A percentile compares a stretch with the other conserved stretches of the same genome.
phyloP scores from a whole-genome alignment of 1,284 basidiomycete genomes.

The Rugosomyces carneus region DNA sequence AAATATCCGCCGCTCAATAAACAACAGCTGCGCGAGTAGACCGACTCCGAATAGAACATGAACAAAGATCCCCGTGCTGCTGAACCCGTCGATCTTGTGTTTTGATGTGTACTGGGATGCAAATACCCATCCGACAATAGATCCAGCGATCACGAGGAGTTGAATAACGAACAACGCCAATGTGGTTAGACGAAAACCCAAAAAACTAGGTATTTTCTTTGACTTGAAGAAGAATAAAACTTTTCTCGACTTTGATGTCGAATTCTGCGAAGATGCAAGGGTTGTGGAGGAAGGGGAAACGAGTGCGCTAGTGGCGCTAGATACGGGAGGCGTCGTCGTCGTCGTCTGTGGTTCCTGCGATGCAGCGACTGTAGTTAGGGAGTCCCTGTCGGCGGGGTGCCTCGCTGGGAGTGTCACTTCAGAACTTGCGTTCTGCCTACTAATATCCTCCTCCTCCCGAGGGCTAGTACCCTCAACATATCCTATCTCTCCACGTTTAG shows the following conservation, averaged over 20 bases:
- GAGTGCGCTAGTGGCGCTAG: conserved; percentile 15
- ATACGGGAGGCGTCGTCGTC: conserved; percentile 16
- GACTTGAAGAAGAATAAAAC: conserved; percentile 35
- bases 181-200: conserved; percentile 43
- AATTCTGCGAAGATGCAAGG: conserved; percentile 19
- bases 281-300: conserved; percentile 18
- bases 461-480: conserved; percentile 39
- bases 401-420: conserved; percentile 27
- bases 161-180: conserved; percentile 40
- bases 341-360: conserved; percentile 13
- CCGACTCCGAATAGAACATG: conserved; percentile 52
- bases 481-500: conserved; percentile 62
- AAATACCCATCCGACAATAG: conserved; percentile 52
- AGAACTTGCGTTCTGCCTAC: conserved; percentile 10
- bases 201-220: conserved; percentile 32
- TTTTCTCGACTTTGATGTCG: conserved; percentile 26
- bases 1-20: conserved; percentile 59
- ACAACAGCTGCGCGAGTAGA: conserved; percentile 45
- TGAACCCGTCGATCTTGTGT: conserved; percentile 12
- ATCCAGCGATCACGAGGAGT: conserved; percentile 38
- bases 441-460: conserved; percentile 19
- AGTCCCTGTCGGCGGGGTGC: conserved; percentile 55
- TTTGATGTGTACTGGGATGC: conserved; percentile 25
- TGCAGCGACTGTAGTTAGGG: conserved; percentile 9
- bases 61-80: conserved; percentile 43